Evolutionary conservation across 495 filamentous ascomycete species (phyloP), one percentile per base, ranked within the genome.

Genomic region (Paragyromitra xinjiangensis): DNA sequence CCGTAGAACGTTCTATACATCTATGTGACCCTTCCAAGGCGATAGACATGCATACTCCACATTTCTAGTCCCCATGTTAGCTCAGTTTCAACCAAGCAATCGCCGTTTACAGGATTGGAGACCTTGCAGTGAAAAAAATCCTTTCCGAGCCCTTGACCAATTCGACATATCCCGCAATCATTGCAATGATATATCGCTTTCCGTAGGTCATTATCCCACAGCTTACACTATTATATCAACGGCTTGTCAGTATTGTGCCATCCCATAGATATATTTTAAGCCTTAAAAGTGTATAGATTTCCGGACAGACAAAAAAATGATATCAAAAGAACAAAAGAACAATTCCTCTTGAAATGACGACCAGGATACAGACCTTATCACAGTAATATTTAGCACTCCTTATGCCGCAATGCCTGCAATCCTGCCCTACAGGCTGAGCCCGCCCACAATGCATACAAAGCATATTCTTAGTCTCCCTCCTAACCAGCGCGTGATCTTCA

Each of bases 121-220:
- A 95, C 94, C 89, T 97, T 96, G 91, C 95, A 99, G 83, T 99
- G 95, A 82, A 94, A 92, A 82, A 94, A 98, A 81, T 98, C 96
- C 83, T 97, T 98, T 1, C 96, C 96, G 59, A 99, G 85, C 6
- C 95, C 95, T 83, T 92, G 89, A 8, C 95, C 95, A 58, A 95
- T 90, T 69, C 95, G 88, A 82, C 95, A 99, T 77, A 99, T 95
- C 0, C 95, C 95, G 85, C 95, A 99, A 82, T 98, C 95, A 80
- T 90, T 87, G 84, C 95, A 99, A 83, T 99, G 95, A 81, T 99
- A 99, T 56, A 98, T 97, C 80, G 91, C 91, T 83, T 97, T 98
- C 77, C 90, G 90, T 45, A 89, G 87, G 79, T 97, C 94, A 79
- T 98, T 92, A 82, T 98, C 94, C 96, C 96, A 99, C 1, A 99